Evolutionary conservation across 2,329 filamentous ascomycete genomes (phyloP), one percentile per base, ranked within the genome.

Genomic region (Alternaria angustiovoidea): DNA sequence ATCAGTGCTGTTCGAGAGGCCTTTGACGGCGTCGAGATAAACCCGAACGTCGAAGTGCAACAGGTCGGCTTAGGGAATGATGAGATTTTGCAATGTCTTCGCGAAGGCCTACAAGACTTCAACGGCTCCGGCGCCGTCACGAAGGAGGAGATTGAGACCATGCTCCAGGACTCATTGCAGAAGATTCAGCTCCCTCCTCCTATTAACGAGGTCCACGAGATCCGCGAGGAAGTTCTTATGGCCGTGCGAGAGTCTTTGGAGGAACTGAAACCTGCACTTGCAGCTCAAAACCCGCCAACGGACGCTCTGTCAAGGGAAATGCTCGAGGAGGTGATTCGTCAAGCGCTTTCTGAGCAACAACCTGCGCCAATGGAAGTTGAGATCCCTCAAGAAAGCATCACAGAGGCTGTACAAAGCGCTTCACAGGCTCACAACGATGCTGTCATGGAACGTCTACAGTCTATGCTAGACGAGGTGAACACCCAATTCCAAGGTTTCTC

Each of bases 1-100:
- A 86, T 98, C 2, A 86, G 91, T 28, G 93, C 94, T 3, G 91
- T 98, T 14, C 89, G 89, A 68, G 93, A 97, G 68, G 94, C 94
- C 1, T 96, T 93, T 88, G 94, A 97, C 74, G 92, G 89, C 54
- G 64, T 75, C 51, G 70, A 73, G 61, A 96, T 96, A 80, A 96
- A 96, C 79, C 94, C 94, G 1, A 93, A 97, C 70, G 93, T 97
- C 51, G 90, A 96, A 69, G 85, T 96, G 5, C 91, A 97, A 69
- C 93, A 96, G 70, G 91, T 96, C 63, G 94, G 94, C 2, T 83
- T 98, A 1, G 94, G 97, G 76, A 87, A 93, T 5, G 93, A 97
- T 12, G 94, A 98, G 73, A 91, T 98, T 48, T 83, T 98, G 14
- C 88, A 91, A 39, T 96, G 93, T 66, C 84, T 98, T 26, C 89